Evolutionary conservation across 805 yeast genomes (phyloP), one percentile per base, ranked within the genome.

Genomic region (Suhomyces sp.): DNA sequence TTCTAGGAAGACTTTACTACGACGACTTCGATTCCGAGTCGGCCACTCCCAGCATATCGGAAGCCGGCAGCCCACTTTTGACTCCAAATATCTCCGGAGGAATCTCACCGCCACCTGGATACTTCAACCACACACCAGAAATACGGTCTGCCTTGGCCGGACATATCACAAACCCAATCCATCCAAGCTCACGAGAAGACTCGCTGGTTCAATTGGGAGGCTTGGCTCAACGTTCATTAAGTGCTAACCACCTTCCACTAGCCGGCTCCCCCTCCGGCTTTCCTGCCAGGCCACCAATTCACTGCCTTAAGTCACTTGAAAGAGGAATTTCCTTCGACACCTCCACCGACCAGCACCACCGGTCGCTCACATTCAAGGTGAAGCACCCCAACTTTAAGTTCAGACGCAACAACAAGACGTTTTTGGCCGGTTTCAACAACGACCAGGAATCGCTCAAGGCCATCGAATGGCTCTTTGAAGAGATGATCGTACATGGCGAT

Each of bases 391-490:
- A 71, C 31, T 75, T 73, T 61, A 70, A 65, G 52, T 75, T 75
- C 56, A 66, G 79, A 52, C 61, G 79, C 47, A 75, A 74, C 56
- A 75, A 75, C 60, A 75, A 75, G 56, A 72, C 77, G 13, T 71
- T 63, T 47, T 64, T 75, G 43, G 60, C 71, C 3, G 79, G 78
- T 3, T 75, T 62, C 60, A 71, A 70, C 57, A 59, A 65, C 44
- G 77, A 72, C 53, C 44, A 55, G 12, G 77, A 71, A 54, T 71
- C 76, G 9, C 53, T 68, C 37, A 65, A 62, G 50, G 78, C 79
- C 4, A 69, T 74, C 20, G 73, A 71, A 50, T 75, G 79, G 79
- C 61, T 74, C 27, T 70, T 75, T 57, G 77, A 73, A 53, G 77
- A 75, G 56, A 66, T 75, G 71, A 65, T 72, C 10, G 62, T 73